Evolutionary conservation across 1,284 basidiomycete genomes (phyloP).

Genomic region (Fomitopsis palustris): DNA sequence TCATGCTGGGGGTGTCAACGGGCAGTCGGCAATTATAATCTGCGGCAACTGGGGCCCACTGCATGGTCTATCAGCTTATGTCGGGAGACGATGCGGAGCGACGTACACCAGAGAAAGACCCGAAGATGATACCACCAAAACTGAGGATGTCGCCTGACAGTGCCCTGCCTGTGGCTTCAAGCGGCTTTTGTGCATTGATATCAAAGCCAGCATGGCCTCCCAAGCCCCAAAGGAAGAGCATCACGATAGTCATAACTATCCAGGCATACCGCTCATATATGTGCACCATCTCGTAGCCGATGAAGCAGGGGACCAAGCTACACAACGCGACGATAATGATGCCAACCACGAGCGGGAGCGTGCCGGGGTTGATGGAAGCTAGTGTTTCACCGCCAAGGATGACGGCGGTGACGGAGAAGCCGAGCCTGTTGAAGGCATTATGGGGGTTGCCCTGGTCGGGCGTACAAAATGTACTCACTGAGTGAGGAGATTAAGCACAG

Average conservation of each 20-base stretch:
- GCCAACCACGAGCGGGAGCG: slow-evolving; percentile 41
- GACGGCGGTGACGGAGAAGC: slow-evolving; percentile 42
- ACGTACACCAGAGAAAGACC: slow-evolving; percentile 44
- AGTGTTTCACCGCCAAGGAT: slow-evolving; percentile 48
- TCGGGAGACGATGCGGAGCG: neutral
- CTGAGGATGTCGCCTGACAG: slow-evolving; percentile 46
- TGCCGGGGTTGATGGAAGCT: slow-evolving; percentile 38
- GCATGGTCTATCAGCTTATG: neutral
- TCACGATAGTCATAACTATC: slow-evolving; percentile 52
- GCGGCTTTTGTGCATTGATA: slow-evolving; percentile 39
- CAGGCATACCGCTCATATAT: slow-evolving; percentile 62
- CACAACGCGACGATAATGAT: slow-evolving; percentile 42
- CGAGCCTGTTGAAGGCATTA: slow-evolving; percentile 31
- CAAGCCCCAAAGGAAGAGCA: slow-evolving; percentile 53
- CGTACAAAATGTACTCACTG: slow-evolving; percentile 32
- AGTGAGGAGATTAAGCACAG: slow-evolving; percentile 55
- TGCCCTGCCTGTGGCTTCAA: slow-evolving; percentile 43
- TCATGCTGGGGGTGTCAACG: slow-evolving; percentile 37
- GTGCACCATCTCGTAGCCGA: slow-evolving; percentile 53
- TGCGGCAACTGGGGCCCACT: slow-evolving; percentile 48
- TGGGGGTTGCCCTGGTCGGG: neutral
- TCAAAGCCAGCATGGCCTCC: slow-evolving; percentile 50
- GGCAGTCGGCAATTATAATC: slow-evolving; percentile 57
- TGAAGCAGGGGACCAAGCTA: slow-evolving; percentile 44
- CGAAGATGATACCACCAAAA: slow-evolving; percentile 60